Conservation (phyloP, 805 yeast genomes). For the Tetrapisispora phaffii region DNA sequence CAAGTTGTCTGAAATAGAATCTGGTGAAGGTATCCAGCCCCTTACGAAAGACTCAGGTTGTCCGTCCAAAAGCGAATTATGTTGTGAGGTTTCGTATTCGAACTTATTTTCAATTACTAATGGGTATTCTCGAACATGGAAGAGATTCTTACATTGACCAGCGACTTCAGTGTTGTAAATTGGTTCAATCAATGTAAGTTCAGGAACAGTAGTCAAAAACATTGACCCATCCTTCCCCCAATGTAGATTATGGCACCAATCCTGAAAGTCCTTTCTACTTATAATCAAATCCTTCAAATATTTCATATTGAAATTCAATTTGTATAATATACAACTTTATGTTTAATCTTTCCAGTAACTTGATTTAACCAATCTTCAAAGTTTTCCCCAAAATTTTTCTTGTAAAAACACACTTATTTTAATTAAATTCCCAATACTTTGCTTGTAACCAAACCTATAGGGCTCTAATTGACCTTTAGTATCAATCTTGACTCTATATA, state of each 20-base stretch:
- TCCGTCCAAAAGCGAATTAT: slow-evolving; percentile 21
- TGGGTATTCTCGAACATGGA: slow-evolving; percentile 20
- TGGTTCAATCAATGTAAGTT: slow-evolving; percentile 23
- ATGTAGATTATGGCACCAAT: slow-evolving; percentile 18
- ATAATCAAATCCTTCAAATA: slow-evolving; percentile 21
- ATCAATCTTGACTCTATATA: too few species aligned
- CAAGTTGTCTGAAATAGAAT: slow-evolving; percentile 6
- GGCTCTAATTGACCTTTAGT: too few species aligned
- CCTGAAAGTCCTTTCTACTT: slow-evolving; percentile 21
- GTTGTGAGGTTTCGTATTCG: slow-evolving; percentile 17
- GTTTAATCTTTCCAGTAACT: too few species aligned
- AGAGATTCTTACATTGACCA: slow-evolving; percentile 15
- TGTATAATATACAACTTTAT: not conserved
- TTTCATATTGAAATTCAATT: slow-evolving; percentile 16
- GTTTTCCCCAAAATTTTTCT: too few species aligned
- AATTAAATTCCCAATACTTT: too few species aligned
- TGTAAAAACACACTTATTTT: too few species aligned
- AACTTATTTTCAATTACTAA: slow-evolving; percentile 19
- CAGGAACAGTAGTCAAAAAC: slow-evolving; percentile 20
- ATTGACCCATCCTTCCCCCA: slow-evolving; percentile 27
- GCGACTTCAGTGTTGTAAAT: slow-evolving; percentile 13
- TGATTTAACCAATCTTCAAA: too few species aligned
- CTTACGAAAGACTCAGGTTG: slow-evolving; percentile 21
- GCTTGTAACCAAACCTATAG: too few species aligned
- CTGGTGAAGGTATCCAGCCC: slow-evolving; percentile 16